Evolutionary conservation across 768 basidiomycete species (phyloP), one percentile per base, ranked within the genome.

Genomic region (Trichaptum fuscoviolaceum): DNA sequence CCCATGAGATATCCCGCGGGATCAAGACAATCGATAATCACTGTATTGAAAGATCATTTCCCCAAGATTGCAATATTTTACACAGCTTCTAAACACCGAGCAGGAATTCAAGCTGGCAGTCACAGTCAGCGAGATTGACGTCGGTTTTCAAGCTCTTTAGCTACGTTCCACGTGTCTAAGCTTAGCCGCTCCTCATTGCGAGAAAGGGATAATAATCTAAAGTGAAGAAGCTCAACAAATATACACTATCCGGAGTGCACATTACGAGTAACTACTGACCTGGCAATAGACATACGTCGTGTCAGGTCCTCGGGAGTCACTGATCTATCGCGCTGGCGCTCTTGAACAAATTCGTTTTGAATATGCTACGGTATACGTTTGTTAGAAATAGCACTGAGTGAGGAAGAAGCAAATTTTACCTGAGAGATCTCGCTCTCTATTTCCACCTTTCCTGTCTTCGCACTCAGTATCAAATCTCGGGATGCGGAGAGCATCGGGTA

Each of bases 311-410:
- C 86, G 0, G 86, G 77, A 25, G 84, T 81, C 23, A 79, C 73
- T 15, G 74, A 75, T 17, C 70, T 73, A 64, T 80, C 72, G 58
- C 75, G 72, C 72, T 80, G 79, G 62, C 83, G 75, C 63, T 77
- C 76, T 65, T 70, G 73, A 27, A 84, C 89, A 71, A 93, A 94
- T 65, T 92, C 90, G 6, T 88, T 82, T 80, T 92, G 89, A 36
- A 94, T 89, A 69, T 87, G 79, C 92, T 93, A 63, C 8, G 67
- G 27, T 65, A 58, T 25, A 30, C 20, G 26, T 34, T 23, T 60
- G 25, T 66, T 23, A 34, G 27, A 59, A 36, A 63, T 18, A 35
- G 8, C 0, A 18, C 9, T n/a, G 24, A 62, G 24, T 17, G 26
- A 17, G 27, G 25, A 7, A 24, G 2, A 20, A 36, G 23, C n/a